Base-by-base conservation (phyloP, 805 yeast genomes). In the Saccharomyces paradoxus region DNA sequence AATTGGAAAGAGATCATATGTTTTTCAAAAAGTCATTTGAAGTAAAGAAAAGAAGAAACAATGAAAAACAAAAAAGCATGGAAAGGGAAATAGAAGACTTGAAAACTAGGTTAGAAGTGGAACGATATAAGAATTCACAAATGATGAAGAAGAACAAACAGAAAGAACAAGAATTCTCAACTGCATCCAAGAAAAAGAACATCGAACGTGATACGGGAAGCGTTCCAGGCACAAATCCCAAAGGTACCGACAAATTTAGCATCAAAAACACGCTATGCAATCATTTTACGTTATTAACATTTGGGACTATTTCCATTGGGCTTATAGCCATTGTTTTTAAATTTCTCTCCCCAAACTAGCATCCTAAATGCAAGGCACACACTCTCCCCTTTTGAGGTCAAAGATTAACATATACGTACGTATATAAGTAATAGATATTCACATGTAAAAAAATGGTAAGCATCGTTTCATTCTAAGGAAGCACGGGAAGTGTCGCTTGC, bases 101-200 rank as follows among this genome's bases (percentile, higher is more conserved):
- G n/a, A 59, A 56, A 28, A 58, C 63, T 1, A 46, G 56, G 37
- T 48, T 63, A 12, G 60, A 59, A 47, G 63, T 59, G 0, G 64
- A 61, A 48, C 59, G 51, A 31, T 56, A 30, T 49, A 53, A 56
- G 29, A 53, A 58, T 46, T 37, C 55, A 14, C 55, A 56, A 47
- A 50, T 54, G 13, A 21, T 32, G 10, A 50, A 50, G 41, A 53
- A 49, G 26, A 29, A 50, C 44, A 28, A 31, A 30, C 7, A n/a
- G 17, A 37, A 37, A 17, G 44, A 21, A 21, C 44, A 37, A 17
- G 44, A 37, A 26, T 4, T n/a, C 30, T 26, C 22, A 28, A 22
- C 49, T 46, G 30, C 49, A 26, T 27, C 29, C 14, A 26, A 22
- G 22, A 28, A 27, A 46, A 27, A 26, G 30, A 46, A 22, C 13